A percentile compares a stretch with the other conserved stretches of the same genome.
phyloP scores from a whole-genome alignment of 345 rosid species.

The Mallotus nudiflorus region DNA sequence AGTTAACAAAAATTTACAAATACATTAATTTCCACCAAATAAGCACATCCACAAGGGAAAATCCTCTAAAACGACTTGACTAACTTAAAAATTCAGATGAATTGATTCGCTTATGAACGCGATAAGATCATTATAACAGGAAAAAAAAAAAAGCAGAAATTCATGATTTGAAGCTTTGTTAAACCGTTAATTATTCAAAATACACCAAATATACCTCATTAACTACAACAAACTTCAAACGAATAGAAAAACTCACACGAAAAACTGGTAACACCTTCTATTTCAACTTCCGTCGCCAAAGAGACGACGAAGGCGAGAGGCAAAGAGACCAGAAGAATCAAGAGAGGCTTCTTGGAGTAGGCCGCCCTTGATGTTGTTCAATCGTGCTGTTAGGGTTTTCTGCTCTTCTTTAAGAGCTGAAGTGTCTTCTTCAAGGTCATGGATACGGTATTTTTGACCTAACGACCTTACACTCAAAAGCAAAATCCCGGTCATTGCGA shows the following conservation, averaged over 20 bases:
- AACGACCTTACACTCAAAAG: constrained; percentile 77
- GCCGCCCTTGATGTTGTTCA: constrained; percentile 53
- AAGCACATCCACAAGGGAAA: no score
- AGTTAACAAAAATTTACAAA: no score
- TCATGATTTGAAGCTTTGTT: no score
- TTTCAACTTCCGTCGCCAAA: constrained; percentile 46
- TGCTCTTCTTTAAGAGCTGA: constrained; percentile 60
- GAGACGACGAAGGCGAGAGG: constrained; percentile 71
- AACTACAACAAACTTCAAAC: not conserved
- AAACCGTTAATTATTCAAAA: constrained; percentile 1
- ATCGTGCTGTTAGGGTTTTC: constrained; percentile 49
- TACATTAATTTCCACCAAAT: no score
- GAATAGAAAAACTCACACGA: not conserved
- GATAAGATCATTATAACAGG: no score
- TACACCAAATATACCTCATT: not conserved
- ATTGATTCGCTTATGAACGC: no score
- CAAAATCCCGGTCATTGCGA: constrained; percentile 75
- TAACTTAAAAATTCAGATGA: no score
- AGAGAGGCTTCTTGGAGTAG: constrained; percentile 77
- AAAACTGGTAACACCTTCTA: not conserved
- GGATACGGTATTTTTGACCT: constrained; percentile 82
- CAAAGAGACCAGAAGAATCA: constrained; percentile 68
- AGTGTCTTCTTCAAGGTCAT: constrained; percentile 72
- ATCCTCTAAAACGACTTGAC: no score
- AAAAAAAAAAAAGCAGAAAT: no score